Percentiles rank a stretch among this genome's conserved stretches.
These are phyloP conservation scores for Inga leiocalycina DNA, from an alignment of 306 rosid species.

Conservation along the genomic window DNA sequence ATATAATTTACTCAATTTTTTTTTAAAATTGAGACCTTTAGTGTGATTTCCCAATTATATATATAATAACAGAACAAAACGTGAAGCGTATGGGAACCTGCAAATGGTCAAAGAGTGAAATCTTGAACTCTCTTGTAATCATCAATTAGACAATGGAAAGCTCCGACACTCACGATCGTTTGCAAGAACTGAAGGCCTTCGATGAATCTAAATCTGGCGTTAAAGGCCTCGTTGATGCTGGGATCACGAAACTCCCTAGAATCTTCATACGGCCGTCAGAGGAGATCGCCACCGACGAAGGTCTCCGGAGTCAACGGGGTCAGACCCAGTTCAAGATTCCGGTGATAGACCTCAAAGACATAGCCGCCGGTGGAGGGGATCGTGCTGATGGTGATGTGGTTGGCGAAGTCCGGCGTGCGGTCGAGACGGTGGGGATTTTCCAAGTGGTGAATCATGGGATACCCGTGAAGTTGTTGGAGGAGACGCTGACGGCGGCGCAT, in stretches of 20 bases:
- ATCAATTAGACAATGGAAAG: constrained; percentile 4
- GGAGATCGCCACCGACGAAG: constrained; percentile 5
- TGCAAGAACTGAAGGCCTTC: constrained; percentile 37
- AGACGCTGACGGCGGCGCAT: constrained; percentile 42
- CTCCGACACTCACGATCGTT: constrained; percentile 14
- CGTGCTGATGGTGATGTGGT: constrained; percentile 15
- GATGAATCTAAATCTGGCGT: constrained; percentile 51
- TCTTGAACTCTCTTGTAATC: no score
- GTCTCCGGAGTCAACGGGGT: background rate
- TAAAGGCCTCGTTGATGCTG: constrained; percentile 47
- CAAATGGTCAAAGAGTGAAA: background rate
- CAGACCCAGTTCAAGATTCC: constrained; percentile 37
- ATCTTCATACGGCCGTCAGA: constrained; percentile 38
- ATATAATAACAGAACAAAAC: no score
- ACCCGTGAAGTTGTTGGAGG: constrained; percentile 32
- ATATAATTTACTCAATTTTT: no score
- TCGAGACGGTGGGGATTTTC: constrained; percentile 48
- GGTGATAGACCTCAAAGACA: constrained; percentile 33
- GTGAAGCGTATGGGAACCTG: background rate
- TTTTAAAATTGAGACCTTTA: no score
- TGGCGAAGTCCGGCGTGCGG: constrained; percentile 30
- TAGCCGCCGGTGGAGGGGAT: background rate
- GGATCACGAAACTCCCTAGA: constrained; percentile 39
- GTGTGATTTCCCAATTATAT: no score
- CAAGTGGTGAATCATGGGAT: constrained; percentile 58